Evolutionary conservation across 768 basidiomycete species (phyloP), one percentile per base, ranked within the genome.

Genomic region (Gymnopilus junonius): DNA sequence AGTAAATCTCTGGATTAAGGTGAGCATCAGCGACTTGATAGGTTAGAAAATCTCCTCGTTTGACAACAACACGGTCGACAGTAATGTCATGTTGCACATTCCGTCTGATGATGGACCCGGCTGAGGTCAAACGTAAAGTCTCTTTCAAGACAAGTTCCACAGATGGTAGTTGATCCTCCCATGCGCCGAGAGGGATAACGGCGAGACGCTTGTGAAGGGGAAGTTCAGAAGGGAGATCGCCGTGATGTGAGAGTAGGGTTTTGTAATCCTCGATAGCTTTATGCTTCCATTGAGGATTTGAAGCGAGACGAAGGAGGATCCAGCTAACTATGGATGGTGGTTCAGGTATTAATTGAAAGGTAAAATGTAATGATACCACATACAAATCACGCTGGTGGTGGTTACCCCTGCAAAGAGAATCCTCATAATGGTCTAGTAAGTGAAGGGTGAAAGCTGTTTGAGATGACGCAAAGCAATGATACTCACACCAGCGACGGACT

Each of bases 121-220:
- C 65, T 20, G 73, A 17, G 6, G 71, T 67, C 15, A 82, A 50
- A 2, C 80, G 77, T 5, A 82, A 65, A 0, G 80, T 82, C 62
- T 83, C 80, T 4, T 78, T 75, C 25, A 80, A 75, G 15, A 79
- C 73, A 12, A 73, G 58, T 3, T 82, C 80, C 58, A 81, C 34
- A 4, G 68, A 63, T 0, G 80, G 81, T 70, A 79, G 71, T 50
- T 78, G 73, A 8, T 79, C 77, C 59, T 82, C 81, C 81, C 80
- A 83, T 17, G 71, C 78, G 3, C 57, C 54, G 35, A 79, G 63
- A 0, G 80, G 77, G 45, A 83, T 69, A 1, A 70, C 40, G 0
- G 78, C 61, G 8, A 83, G 74, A 0, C 74, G 76, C 55, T 74
- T 70, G 53, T 80, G 75, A 5, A 80, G 64, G 1, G 75, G 67